These are phyloP conservation scores for Pterula multifida DNA, from an alignment of 1,284 basidiomycete species.

Conservation along the genomic window DNA sequence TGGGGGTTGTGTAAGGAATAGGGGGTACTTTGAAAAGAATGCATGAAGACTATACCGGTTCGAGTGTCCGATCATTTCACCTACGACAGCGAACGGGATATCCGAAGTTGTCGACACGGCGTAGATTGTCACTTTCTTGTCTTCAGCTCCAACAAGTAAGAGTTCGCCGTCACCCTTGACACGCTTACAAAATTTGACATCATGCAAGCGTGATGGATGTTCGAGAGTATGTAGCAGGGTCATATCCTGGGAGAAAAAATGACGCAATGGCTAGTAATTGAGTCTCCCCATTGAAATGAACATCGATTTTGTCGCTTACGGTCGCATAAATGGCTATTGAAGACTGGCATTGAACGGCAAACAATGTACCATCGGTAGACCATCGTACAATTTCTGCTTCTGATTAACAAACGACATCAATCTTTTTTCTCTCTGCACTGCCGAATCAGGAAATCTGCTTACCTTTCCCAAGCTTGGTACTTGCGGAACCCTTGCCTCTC, in stretches of 20 bases:
- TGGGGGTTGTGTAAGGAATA: neutral
- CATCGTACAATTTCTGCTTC: slow-evolving; percentile 85
- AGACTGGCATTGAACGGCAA: slow-evolving; percentile 68
- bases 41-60: slow-evolving; percentile 45
- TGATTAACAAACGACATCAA: slow-evolving; percentile 17
- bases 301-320: slow-evolving; percentile 29
- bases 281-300: no score
- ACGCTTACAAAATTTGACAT: slow-evolving; percentile 58
- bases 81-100: slow-evolving; percentile 38
- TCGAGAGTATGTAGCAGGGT: slow-evolving; percentile 54
- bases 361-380: slow-evolving; percentile 64
- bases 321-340: slow-evolving; percentile 76
- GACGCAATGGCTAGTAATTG: slow-evolving; percentile 2
- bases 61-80: slow-evolving; percentile 55
- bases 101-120: slow-evolving; percentile 27
- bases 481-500: slow-evolving; percentile 83
- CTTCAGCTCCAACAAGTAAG: slow-evolving; percentile 75
- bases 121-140: slow-evolving; percentile 74
- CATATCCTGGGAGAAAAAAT: slow-evolving; percentile 43
- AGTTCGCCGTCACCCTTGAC: slow-evolving; percentile 46
- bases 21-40: no score
- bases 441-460: slow-evolving; percentile 10
- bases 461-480: slow-evolving; percentile 82
- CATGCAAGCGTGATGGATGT: slow-evolving; percentile 73
- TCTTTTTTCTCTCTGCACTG: no score